Evolutionary conservation across 2,329 filamentous ascomycete species (phyloP), one percentile per base, ranked within the genome.

Genomic region (Pestalotiopsis sp.): DNA sequence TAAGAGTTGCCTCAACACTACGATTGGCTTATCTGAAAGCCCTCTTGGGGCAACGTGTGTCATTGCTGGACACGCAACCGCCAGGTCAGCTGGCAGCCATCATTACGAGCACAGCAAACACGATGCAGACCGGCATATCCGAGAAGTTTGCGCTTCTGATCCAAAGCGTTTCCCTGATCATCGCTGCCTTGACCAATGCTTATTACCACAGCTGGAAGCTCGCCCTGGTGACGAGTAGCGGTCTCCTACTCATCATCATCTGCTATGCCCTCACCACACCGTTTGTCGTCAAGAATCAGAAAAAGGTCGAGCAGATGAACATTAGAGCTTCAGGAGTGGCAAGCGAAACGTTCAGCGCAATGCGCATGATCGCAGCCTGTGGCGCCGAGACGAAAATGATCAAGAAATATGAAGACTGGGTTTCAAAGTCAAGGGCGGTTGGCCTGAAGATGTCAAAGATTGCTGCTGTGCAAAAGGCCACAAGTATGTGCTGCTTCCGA

Each of bases 21-120:
- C 85, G 92, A 9, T 82, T 91, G 31, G 84, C 88, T 69, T 94
- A 92, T 72, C 82, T 94, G n/a, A 83, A 86, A 64, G 82, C 85
- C 36, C 84, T 93, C 4, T 87, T 94, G 52, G 80, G 82, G 1
- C 89, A 93, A 75, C 88, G 89, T 56, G 86, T 93, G 57, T 87
- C 90, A 66, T 87, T 91, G 38, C 86, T 93, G 61, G 91, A 93
- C 76, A 87, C 87, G 12, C 87, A 90, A 78, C 87, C 88, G 0
- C 82, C 88, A 1, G 90, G 90, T 1, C 83, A 86, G 57, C 85
- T 87, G 1, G 88, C 89, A 1, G 84, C 84, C 14, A 89, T 90
- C 65, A 91, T 92, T 71, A 91, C 90, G 0, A 84, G 86, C 3
- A 88, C 88, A 0, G 86, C 88, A 69, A 91, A 91, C 75, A 85